A percentile compares a stretch with the other conserved stretches of the same genome.
These are phyloP conservation scores for Chaetomiaceae sp. DNA, from an alignment of 2,329 filamentous ascomycete species.

Conservation along the genomic window DNA sequence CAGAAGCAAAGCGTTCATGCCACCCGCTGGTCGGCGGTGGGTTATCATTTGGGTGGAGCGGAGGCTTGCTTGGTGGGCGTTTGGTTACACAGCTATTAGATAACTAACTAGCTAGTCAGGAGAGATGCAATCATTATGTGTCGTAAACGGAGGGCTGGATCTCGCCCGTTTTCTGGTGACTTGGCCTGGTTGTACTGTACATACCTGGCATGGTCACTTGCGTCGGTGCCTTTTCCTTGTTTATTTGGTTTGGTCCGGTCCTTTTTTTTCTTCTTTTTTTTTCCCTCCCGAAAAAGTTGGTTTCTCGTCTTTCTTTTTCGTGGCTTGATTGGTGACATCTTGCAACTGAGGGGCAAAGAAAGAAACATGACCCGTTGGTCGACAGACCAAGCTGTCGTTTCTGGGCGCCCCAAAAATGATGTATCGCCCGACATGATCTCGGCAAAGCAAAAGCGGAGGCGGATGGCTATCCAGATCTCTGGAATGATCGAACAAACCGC, in stretches of 20 bases:
- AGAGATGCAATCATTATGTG: too few relatives aligned
- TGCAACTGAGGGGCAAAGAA: background rate
- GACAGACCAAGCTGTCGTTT: too few relatives aligned
- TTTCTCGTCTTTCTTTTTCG: conserved; percentile 4
- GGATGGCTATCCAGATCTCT: background rate
- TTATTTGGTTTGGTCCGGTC: background rate
- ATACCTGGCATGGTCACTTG: background rate
- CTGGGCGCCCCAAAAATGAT: too few relatives aligned
- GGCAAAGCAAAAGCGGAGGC: background rate
- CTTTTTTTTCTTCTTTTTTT: background rate
- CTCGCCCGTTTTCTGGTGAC: too few relatives aligned
- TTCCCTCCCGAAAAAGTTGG: background rate
- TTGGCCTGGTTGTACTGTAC: too few relatives aligned
- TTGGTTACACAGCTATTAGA: too few relatives aligned
- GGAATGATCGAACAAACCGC: background rate
- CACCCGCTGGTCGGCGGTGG: too few relatives aligned
- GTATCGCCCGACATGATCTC: background rate
- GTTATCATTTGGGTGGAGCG: too few relatives aligned
- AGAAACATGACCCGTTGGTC: background rate
- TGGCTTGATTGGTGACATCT: background rate
- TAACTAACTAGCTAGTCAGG: too few relatives aligned
- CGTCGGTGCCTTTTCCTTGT: background rate
- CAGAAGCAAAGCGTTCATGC: too few relatives aligned
- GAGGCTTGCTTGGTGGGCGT: too few relatives aligned
- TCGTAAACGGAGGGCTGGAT: too few relatives aligned